phyloP scores from a whole-genome alignment of 192 early-diverging fungal species.

The Haplosporangium gracile region DNA sequence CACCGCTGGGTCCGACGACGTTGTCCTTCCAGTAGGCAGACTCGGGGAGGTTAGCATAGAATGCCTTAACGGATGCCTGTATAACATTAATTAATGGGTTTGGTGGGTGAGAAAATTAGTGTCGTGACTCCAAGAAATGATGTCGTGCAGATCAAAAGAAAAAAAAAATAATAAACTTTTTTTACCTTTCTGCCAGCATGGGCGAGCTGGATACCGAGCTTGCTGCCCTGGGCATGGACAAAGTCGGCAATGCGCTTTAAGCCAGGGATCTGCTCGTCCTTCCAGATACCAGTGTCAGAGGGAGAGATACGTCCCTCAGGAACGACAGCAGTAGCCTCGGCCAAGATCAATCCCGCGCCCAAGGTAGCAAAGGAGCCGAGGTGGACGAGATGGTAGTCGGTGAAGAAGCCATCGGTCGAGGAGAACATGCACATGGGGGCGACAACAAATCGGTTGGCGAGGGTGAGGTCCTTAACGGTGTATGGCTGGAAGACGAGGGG shows the following conservation, averaged over 20 bases:
- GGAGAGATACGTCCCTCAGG: conserved; percentile 83
- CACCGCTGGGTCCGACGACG: conserved; percentile 73
- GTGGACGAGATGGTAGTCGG: conserved; percentile 74
- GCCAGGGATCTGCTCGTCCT: conserved; percentile 78
- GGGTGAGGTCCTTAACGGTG: conserved; percentile 68
- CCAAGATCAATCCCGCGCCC: conserved; percentile 83
- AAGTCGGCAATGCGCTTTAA: conserved; percentile 71
- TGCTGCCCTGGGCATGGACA: conserved; percentile 70
- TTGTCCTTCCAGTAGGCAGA: conserved; percentile 75
- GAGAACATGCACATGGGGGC: conserved; percentile 90
- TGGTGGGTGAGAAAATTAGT: background rate
- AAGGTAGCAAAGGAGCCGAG: conserved; percentile 76
- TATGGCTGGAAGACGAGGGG: conserved; percentile 73
- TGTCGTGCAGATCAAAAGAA: background rate
- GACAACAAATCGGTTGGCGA: conserved; percentile 83
- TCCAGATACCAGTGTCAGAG: conserved; percentile 83
- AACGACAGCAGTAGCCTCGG: conserved; percentile 82
- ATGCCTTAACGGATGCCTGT: conserved; percentile 23
- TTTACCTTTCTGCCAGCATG: conserved; percentile 85
- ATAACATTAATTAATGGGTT: background rate
- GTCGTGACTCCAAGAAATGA: background rate
- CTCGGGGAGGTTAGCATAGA: conserved; percentile 25
- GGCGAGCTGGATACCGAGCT: conserved; percentile 80
- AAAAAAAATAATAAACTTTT: background rate
- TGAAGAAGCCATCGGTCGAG: conserved; percentile 71